Conservation (phyloP, 2,329 filamentous ascomycete genomes). For the Corynespora cassiicola region DNA sequence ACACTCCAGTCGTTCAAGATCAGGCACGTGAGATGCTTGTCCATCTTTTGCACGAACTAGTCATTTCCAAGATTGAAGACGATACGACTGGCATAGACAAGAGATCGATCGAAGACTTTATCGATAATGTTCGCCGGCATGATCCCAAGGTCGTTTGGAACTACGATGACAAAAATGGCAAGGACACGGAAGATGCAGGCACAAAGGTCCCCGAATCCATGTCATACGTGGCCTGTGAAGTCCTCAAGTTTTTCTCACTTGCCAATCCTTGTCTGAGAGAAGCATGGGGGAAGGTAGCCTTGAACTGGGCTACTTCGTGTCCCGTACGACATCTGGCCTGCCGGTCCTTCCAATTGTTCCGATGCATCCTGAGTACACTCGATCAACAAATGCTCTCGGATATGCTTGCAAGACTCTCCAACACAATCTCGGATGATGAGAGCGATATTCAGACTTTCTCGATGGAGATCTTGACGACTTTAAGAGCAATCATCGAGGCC, state of each 20-base stretch:
- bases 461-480: constrained; percentile 94
- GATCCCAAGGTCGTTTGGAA: constrained; percentile 88
- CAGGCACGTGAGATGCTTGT: constrained; percentile 98
- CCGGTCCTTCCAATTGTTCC: constrained; percentile 95
- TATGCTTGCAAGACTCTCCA: constrained; percentile 93
- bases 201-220: constrained; percentile 87
- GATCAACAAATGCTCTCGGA: constrained; percentile 95
- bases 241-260: constrained; percentile 84
- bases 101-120: constrained; percentile 81
- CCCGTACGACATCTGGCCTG: constrained; percentile 94
- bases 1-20: constrained; percentile 92
- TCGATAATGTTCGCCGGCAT: constrained; percentile 84
- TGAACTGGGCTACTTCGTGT: constrained; percentile 97
- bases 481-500: constrained; percentile 89
- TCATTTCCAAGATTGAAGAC: constrained; percentile 80
- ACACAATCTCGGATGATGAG: constrained; percentile 95
- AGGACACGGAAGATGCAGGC: constrained; percentile 68
- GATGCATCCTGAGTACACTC: constrained; percentile 87
- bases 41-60: constrained; percentile 93
- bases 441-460: constrained; percentile 94
- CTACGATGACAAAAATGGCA: constrained; percentile 91
- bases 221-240: constrained; percentile 80
- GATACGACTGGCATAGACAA: constrained; percentile 70
- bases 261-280: constrained; percentile 87
- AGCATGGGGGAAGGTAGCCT: constrained; percentile 85